A percentile compares a stretch with the other conserved stretches of the same genome.
Conservation (phyloP, 306 rosid species). For the Gastrolobium bilobum region DNA sequence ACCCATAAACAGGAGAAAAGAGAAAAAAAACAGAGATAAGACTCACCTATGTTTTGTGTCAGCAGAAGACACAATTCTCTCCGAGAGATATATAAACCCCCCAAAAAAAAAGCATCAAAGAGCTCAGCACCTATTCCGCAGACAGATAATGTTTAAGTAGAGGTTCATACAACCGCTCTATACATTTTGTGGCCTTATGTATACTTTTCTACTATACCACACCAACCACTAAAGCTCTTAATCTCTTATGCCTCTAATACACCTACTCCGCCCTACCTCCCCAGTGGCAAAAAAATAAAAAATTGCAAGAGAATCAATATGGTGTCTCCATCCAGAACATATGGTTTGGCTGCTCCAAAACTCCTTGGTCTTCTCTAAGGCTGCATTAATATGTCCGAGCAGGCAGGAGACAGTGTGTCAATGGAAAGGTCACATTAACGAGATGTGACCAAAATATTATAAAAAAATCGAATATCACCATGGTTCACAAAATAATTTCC, state of each 20-base stretch:
- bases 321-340: slow-evolving; percentile 39
- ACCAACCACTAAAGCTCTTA: slow-evolving; percentile 38
- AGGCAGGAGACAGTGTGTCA: slow-evolving; percentile 47
- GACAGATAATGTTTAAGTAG: slow-evolving; percentile 32
- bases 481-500: slow-evolving; percentile 80
- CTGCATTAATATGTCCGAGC: slow-evolving; percentile 43
- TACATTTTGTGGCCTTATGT: slow-evolving; percentile 54
- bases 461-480: slow-evolving; percentile 36
- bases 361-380: slow-evolving; percentile 49
- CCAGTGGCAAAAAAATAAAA: slow-evolving; percentile 33
- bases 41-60: too few relatives aligned
- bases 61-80: background rate
- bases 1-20: too few relatives aligned
- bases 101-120: slow-evolving; percentile 9
- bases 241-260: slow-evolving; percentile 40
- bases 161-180: slow-evolving; percentile 55
- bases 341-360: slow-evolving; percentile 46
- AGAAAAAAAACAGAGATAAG: too few relatives aligned
- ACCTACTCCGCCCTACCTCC: slow-evolving; percentile 37
- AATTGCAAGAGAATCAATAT: slow-evolving; percentile 42
- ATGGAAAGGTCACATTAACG: slow-evolving; percentile 49
- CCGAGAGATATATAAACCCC: background rate
- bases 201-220: slow-evolving; percentile 52
- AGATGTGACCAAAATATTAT: slow-evolving; percentile 53
- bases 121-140: slow-evolving; percentile 33